Conservation (phyloP, 2,329 filamentous ascomycete genomes). For the Phaeomoniella chlamydospora region DNA sequence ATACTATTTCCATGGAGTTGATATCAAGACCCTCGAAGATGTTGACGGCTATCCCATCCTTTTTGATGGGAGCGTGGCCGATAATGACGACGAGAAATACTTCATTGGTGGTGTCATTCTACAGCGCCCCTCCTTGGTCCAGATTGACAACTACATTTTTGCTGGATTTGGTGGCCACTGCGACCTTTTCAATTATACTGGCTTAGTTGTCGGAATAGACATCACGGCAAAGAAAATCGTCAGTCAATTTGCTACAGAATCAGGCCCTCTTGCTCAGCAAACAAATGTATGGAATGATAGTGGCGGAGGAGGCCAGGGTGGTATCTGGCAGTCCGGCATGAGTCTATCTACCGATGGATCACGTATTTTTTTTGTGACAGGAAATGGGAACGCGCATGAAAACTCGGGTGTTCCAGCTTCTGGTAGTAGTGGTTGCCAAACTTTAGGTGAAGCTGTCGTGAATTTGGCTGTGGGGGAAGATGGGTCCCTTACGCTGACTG, state of each 20-base stretch:
- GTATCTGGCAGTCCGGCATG: slow-evolving; percentile 16
- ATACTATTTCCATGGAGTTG: slow-evolving; percentile 25
- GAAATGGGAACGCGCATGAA: slow-evolving; percentile 15
- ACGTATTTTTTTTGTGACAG: slow-evolving; percentile 14
- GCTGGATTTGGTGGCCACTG: slow-evolving; percentile 42
- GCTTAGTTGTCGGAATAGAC: slow-evolving; percentile 35
- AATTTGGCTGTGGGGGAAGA: slow-evolving; percentile 9
- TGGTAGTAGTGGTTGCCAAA: slow-evolving; percentile 11
- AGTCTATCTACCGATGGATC: slow-evolving; percentile 14
- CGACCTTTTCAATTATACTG: slow-evolving; percentile 41
- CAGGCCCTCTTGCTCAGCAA: slow-evolving; percentile 7
- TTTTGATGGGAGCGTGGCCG: slow-evolving; percentile 30
- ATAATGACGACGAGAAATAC: slow-evolving; percentile 32
- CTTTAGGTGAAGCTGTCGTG: slow-evolving; percentile 13
- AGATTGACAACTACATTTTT: slow-evolving; percentile 33
- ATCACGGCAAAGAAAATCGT: slow-evolving; percentile 20
- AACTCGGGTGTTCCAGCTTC: slow-evolving; percentile 14
- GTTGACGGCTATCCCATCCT: slow-evolving; percentile 30
- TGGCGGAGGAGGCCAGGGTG: slow-evolving; percentile 9
- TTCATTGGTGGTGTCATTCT: slow-evolving; percentile 39
- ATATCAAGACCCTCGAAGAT: slow-evolving; percentile 23
- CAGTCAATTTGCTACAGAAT: slow-evolving; percentile 10
- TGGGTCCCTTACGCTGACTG: slow-evolving; percentile 28
- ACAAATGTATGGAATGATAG: slow-evolving; percentile 5
- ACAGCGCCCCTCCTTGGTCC: slow-evolving; percentile 34